These are phyloP conservation scores for Corynascus novoguineensis DNA, from an alignment of 495 filamentous ascomycete genomes.

Conservation along the genomic window DNA sequence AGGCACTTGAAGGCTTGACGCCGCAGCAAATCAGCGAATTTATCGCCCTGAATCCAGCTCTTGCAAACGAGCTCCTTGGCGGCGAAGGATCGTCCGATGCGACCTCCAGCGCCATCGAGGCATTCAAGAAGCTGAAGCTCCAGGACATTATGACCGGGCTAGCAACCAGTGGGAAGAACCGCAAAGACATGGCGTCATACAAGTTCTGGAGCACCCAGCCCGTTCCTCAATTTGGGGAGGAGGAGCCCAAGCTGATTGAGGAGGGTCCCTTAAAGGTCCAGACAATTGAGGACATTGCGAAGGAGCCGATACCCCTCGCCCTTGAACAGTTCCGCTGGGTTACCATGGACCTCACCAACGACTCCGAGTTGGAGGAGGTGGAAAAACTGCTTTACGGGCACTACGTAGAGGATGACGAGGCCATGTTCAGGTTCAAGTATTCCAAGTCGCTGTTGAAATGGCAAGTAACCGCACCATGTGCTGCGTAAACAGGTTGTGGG, in stretches of 20 bases:
- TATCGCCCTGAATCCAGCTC: slow-evolving; percentile 55
- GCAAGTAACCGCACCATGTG: slow-evolving; percentile 40
- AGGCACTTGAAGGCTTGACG: slow-evolving; percentile 42
- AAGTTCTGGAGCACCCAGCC: slow-evolving; percentile 99
- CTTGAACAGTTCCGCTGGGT: slow-evolving; percentile 88
- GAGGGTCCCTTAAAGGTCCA: slow-evolving; percentile 57
- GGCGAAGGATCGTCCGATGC: slow-evolving; percentile 21
- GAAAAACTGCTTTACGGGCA: slow-evolving; percentile 85
- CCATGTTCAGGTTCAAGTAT: slow-evolving; percentile 97
- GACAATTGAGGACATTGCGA: slow-evolving; percentile 67
- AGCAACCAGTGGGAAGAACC: slow-evolving; percentile 69
- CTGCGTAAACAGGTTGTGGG: neutral
- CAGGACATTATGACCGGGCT: slow-evolving; percentile 79
- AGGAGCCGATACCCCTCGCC: slow-evolving; percentile 56
- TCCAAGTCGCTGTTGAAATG: slow-evolving; percentile 82
- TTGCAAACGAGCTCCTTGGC: slow-evolving; percentile 49
- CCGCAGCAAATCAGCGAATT: slow-evolving; percentile 49
- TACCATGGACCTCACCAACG: slow-evolving; percentile 71
- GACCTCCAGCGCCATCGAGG: slow-evolving; percentile 47
- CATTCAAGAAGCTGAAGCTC: slow-evolving; percentile 66
- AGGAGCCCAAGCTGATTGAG: slow-evolving; percentile 34
- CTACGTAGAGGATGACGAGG: slow-evolving; percentile 93
- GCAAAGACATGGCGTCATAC: slow-evolving; percentile 92
- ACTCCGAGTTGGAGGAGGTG: slow-evolving; percentile 63
- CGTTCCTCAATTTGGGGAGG: slow-evolving; percentile 72